These are phyloP conservation scores for Claviceps fusiformis DNA, from an alignment of 2,329 filamentous ascomycete species.

Conservation along the genomic window DNA sequence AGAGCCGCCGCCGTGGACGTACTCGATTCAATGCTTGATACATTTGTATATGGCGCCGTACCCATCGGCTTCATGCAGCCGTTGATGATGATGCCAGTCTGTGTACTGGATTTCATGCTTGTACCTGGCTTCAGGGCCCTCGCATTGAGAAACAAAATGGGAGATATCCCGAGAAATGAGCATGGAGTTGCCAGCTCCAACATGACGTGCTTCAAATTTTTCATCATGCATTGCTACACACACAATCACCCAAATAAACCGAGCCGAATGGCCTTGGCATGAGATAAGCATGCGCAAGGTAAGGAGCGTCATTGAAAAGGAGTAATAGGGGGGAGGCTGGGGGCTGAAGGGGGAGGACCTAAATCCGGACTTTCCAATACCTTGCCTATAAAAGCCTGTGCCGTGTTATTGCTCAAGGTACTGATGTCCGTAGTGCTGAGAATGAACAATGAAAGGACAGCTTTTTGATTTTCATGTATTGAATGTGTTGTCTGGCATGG, in stretches of 20 bases:
- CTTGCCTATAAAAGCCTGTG: neutral
- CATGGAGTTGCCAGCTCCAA: neutral
- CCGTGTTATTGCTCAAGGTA: neutral
- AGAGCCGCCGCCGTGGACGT: neutral
- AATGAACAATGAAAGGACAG: neutral
- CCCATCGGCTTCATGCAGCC: neutral
- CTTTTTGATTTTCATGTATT: neutral
- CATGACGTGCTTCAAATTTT: neutral
- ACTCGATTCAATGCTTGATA: neutral
- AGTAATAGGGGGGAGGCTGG: neutral
- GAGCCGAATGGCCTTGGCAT: neutral
- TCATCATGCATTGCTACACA: neutral
- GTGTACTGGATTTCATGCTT: neutral
- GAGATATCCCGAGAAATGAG: neutral
- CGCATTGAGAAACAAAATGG: neutral
- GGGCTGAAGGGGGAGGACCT: neutral
- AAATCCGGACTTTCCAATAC: neutral
- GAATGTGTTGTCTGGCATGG: neutral
- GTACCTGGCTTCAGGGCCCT: neutral
- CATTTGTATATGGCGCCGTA: neutral
- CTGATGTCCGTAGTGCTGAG: neutral
- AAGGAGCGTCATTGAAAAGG: neutral
- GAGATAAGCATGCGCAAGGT: neutral
- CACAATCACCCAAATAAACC: neutral
- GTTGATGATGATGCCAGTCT: neutral